These are phyloP conservation scores for Colletotrichum lentis DNA, from an alignment of 2,329 filamentous ascomycete species.

Conservation along the genomic window DNA sequence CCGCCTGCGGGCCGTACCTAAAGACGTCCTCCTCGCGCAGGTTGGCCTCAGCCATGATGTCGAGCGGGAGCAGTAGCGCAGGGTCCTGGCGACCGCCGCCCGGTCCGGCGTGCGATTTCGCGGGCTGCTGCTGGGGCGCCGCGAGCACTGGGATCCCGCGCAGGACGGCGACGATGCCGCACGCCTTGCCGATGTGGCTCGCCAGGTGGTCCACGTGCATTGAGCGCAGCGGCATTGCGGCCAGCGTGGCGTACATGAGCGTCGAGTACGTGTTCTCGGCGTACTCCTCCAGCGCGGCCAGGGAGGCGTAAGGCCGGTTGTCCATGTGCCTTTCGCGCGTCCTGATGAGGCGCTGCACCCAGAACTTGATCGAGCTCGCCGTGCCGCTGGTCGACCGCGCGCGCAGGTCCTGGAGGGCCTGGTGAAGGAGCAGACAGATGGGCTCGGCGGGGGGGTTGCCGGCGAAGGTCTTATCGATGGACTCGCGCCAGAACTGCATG, in stretches of 20 bases:
- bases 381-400: conserved; percentile 48
- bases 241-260: conserved; percentile 86
- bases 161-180: conserved; percentile 86
- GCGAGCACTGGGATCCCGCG: conserved; percentile 89
- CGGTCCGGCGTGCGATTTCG: conserved; percentile 53
- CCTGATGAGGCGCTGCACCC: conserved; percentile 79
- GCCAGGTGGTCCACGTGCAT: conserved; percentile 91
- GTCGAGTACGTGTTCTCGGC: conserved; percentile 96
- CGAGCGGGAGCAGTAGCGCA: conserved; percentile 80
- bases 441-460: conserved; percentile 87
- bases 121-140: conserved; percentile 69
- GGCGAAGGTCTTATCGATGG: conserved; percentile 78
- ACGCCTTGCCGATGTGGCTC: conserved; percentile 93
- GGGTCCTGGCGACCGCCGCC: conserved; percentile 49
- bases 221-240: conserved; percentile 79
- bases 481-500: conserved; percentile 94
- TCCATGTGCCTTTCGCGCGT: conserved; percentile 84
- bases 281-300: conserved; percentile 83
- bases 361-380: conserved; percentile 69
- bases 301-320: conserved; percentile 79
- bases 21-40: conserved; percentile 91
- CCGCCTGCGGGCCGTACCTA: conserved; percentile 77
- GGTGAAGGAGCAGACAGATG: conserved; percentile 82
- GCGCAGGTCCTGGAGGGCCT: conserved; percentile 71
- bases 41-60: conserved; percentile 84